Base-by-base conservation (phyloP, 257 asterid species). In the Solanum chiquidenum region DNA sequence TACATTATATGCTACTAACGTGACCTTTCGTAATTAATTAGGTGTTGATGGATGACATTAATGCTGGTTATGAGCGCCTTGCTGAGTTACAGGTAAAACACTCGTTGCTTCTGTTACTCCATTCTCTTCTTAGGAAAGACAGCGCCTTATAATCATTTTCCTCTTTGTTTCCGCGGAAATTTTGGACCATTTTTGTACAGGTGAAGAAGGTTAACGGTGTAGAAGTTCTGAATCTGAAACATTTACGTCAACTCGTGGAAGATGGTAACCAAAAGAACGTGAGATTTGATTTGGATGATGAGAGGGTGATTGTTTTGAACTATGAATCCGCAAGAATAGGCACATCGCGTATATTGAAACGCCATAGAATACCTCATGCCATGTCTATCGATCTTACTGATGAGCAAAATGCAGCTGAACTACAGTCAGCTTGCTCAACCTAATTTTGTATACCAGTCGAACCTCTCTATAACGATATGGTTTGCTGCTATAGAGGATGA, bases 41-140 rank as follows among this genome's bases (percentile, higher is more conserved):
- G 99, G 97, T 97, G 49, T 89, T 97, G 79, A 92, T 94, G 93
- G 99, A 97, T 90, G 99, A 97, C 86, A 94, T 95, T 89, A 97
- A 95, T 82, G 92, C 98, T 7, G 99, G 99, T 46, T 97, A 97
- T 62, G 99, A 97, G 94, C 98, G 98, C 46, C 96, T 97, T 87
- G 93, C 98, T 87, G 99, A 97, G 87, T 92, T 95, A 77, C 99
- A 95, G 98, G 99, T 96, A 93, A 72, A 16, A 13, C 29, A 21
- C 37, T 84, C 71, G 34, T 66, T 83, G 83, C 80, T 34, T 42
- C 52, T 29, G 5, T 52, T 5, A 23, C 64, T 74, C 33, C 82
- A 29, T 44, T 25, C 82, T 75, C 66, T 49, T 31, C 64, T 29
- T n/a, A 38, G 13, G 23, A 44, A 80, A 80, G 68, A 66, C 80